Conservation (phyloP, 2,329 filamentous ascomycete genomes). For the Fusarium veterinarium region DNA sequence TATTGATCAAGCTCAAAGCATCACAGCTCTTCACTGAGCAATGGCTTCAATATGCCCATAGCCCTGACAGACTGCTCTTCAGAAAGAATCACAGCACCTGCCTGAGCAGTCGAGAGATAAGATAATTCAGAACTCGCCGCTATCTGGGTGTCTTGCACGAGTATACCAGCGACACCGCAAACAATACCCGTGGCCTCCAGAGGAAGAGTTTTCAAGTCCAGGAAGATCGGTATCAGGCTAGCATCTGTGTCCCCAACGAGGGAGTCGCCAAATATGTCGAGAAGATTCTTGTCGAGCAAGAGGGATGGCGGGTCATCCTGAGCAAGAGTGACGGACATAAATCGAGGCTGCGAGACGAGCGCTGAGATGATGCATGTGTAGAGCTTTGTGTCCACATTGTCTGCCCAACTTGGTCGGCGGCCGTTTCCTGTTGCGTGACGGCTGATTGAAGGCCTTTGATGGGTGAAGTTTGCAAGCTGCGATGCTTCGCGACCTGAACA, state of each 20-base stretch:
- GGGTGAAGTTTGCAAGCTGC: conserved; percentile 52
- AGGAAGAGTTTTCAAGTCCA: conserved; percentile 84
- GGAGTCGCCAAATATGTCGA: conserved; percentile 75
- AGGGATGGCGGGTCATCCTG: conserved; percentile 80
- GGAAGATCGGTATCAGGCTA: conserved; percentile 84
- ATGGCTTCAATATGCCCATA: conserved; percentile 72
- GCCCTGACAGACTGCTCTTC: conserved; percentile 79
- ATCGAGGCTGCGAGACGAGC: conserved; percentile 70
- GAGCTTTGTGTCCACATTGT: conserved; percentile 71
- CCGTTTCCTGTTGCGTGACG: conserved; percentile 53
- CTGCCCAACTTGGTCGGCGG: conserved; percentile 61
- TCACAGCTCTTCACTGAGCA: conserved; percentile 55
- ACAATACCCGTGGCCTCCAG: conserved; percentile 94
- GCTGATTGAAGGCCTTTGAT: conserved; percentile 52
- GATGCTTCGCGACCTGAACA: conserved; percentile 75
- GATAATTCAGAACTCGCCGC: conserved; percentile 78
- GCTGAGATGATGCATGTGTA: conserved; percentile 73
- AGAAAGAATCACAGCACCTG: conserved; percentile 88
- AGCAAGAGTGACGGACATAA: conserved; percentile 79
- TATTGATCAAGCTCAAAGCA: background rate
- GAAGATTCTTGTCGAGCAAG: conserved; percentile 75
- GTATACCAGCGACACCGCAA: conserved; percentile 86
- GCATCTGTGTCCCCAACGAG: conserved; percentile 80
- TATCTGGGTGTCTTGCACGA: conserved; percentile 77
- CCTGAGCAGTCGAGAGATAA: conserved; percentile 88